A percentile compares a stretch with the other conserved stretches of the same genome.
Evolutionary conservation across 305 asterid genomes (phyloP).

Genomic region (Fraxinus sp.): DNA sequence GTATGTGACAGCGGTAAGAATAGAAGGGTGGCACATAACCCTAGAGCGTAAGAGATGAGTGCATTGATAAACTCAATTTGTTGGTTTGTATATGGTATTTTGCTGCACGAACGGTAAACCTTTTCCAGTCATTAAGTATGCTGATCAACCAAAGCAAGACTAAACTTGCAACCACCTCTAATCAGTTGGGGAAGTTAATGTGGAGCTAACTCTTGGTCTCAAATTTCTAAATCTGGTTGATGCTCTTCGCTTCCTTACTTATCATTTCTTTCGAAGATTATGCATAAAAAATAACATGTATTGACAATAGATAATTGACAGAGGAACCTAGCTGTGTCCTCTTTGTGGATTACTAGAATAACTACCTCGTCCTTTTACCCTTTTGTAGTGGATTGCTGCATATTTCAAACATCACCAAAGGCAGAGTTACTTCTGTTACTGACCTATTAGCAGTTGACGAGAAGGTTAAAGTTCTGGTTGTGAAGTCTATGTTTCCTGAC

Average conservation of each 20-base stretch:
- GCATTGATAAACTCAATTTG: neutral
- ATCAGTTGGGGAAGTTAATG: neutral
- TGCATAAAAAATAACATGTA: neutral
- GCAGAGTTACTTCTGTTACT: constrained; percentile 53
- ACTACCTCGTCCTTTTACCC: neutral
- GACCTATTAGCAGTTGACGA: constrained; percentile 69
- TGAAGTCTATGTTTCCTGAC: constrained; percentile 69
- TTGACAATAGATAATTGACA: neutral
- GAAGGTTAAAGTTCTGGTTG: constrained; percentile 74
- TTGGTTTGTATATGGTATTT: neutral
- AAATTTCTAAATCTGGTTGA: neutral
- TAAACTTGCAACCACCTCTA: neutral
- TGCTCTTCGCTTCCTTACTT: neutral
- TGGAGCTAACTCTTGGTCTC: neutral
- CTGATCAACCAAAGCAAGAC: neutral
- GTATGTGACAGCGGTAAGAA: neutral
- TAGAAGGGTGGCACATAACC: neutral
- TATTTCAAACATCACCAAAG: constrained; percentile 66
- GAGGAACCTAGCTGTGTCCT: neutral
- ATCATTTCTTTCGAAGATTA: neutral
- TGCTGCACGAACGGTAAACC: neutral
- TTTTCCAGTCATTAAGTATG: neutral
- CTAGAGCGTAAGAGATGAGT: neutral
- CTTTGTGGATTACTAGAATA: constrained; percentile 5
- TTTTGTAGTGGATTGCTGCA: constrained; percentile 82